These are phyloP conservation scores for Harringtonia aguacate DNA, from an alignment of 2,329 filamentous ascomycete genomes.

Conservation along the genomic window DNA sequence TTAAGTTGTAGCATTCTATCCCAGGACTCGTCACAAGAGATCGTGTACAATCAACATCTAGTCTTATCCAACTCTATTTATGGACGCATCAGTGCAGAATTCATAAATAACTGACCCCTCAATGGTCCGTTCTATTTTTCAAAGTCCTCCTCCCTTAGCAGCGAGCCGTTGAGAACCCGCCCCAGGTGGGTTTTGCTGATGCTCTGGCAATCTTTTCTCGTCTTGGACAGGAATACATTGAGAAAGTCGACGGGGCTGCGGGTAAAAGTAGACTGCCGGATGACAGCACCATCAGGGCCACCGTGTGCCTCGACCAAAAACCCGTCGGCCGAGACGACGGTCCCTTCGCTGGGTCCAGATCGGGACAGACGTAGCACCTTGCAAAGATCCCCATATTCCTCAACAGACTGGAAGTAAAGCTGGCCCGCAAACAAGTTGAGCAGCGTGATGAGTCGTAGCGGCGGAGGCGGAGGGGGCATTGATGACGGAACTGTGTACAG, in stretches of 20 bases:
- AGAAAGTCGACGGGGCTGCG: too few relatives aligned
- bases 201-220: constrained; percentile 23
- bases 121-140: neutral
- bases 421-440: constrained; percentile 60
- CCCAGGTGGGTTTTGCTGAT: constrained; percentile 33
- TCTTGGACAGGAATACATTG: constrained; percentile 21
- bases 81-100: too few relatives aligned
- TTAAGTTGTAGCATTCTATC: too few relatives aligned
- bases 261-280: too few relatives aligned
- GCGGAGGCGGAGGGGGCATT: constrained; percentile 5
- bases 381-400: constrained; percentile 44
- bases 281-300: too few relatives aligned
- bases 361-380: constrained; percentile 32
- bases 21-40: too few relatives aligned
- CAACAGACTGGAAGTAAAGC: constrained; percentile 45
- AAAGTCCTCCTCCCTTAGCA: neutral
- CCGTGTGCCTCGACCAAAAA: too few relatives aligned
- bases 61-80: too few relatives aligned
- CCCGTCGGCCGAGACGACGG: too few relatives aligned
- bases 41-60: too few relatives aligned
- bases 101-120: too few relatives aligned
- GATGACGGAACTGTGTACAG: constrained; percentile 28
- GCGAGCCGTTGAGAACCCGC: constrained; percentile 21
- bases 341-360: too few relatives aligned
- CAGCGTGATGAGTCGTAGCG: constrained; percentile 25